Evolutionary conservation across 1,284 basidiomycete species (phyloP).

Genomic region (Puccinia horiana): DNA sequence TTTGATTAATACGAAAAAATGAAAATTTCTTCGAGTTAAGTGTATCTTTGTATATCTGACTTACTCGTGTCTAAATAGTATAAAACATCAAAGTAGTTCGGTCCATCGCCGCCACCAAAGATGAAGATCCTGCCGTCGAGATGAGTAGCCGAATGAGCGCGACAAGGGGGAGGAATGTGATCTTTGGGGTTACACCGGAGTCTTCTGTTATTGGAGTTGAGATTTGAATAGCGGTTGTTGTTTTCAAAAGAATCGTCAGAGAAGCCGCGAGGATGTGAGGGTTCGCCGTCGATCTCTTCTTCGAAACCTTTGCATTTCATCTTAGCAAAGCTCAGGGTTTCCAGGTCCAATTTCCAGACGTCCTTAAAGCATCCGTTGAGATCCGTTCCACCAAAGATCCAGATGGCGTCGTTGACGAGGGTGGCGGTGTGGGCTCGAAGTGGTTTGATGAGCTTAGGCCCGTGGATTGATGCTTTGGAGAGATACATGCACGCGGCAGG

Average conservation of each 20-base stretch:
- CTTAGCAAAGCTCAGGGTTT: constrained; percentile 37
- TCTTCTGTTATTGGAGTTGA: constrained; percentile 45
- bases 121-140: constrained; percentile 51
- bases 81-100: constrained; percentile 53
- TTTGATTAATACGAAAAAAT: no score
- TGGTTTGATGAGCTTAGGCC: constrained; percentile 50
- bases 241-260: constrained; percentile 29
- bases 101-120: constrained; percentile 54
- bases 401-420: constrained; percentile 50
- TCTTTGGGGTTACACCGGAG: constrained; percentile 35
- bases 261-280: constrained; percentile 39
- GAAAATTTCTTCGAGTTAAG: no score
- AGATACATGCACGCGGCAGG: constrained; percentile 51
- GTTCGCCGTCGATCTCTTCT: constrained; percentile 9
- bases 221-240: constrained; percentile 47
- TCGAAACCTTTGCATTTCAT: constrained; percentile 44
- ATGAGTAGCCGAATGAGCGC: constrained; percentile 42
- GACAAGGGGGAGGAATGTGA: constrained; percentile 47
- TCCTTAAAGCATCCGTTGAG: constrained; percentile 52
- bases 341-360: constrained; percentile 53
- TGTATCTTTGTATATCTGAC: no score
- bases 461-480: constrained; percentile 52
- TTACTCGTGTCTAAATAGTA: constrained; percentile 52
- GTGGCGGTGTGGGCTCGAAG: constrained; percentile 52
- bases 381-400: constrained; percentile 54